These are phyloP conservation scores for Penicillium bialowiezense DNA, from an alignment of 495 filamentous ascomycete genomes.

Conservation along the genomic window DNA sequence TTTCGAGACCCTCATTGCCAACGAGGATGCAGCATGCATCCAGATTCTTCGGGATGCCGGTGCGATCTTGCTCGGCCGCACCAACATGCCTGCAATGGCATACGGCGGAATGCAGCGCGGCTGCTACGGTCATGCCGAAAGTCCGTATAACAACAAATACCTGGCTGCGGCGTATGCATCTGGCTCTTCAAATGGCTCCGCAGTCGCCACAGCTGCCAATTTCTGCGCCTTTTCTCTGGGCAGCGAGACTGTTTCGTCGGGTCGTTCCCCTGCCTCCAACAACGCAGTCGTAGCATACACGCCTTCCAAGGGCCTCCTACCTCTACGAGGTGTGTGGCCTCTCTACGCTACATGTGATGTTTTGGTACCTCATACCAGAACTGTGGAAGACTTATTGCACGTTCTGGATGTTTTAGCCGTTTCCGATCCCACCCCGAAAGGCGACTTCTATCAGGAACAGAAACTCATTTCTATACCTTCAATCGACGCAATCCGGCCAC, in stretches of 20 bases:
- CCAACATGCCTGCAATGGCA: constrained; percentile 43
- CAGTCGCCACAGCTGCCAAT: constrained; percentile 33
- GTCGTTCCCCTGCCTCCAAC: constrained; percentile 36
- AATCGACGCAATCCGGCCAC: constrained; percentile 22
- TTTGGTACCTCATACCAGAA: constrained; percentile 35
- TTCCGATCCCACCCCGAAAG: constrained; percentile 19
- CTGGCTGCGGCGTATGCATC: constrained; percentile 36
- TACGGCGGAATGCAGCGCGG: constrained; percentile 42
- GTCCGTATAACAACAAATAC: constrained; percentile 31
- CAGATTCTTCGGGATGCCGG: constrained; percentile 56
- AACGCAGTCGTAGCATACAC: constrained; percentile 38
- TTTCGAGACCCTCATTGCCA: constrained; percentile 59
- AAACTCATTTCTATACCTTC: constrained; percentile 24
- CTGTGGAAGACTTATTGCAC: constrained; percentile 28
- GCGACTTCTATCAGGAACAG: constrained; percentile 38
- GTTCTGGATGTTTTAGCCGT: constrained; percentile 33
- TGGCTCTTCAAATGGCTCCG: constrained; percentile 38
- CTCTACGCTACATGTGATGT: constrained; percentile 38
- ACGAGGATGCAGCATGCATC: constrained; percentile 63
- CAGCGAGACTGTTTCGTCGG: constrained; percentile 38
- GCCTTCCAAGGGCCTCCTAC: constrained; percentile 34
- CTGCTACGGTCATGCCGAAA: constrained; percentile 35
- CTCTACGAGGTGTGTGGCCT: constrained; percentile 35
- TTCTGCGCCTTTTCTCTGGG: constrained; percentile 39
- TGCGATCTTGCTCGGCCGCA: constrained; percentile 59